Evolutionary conservation across 495 filamentous ascomycete species (phyloP).

Genomic region (Talaromyces stipitatus): DNA sequence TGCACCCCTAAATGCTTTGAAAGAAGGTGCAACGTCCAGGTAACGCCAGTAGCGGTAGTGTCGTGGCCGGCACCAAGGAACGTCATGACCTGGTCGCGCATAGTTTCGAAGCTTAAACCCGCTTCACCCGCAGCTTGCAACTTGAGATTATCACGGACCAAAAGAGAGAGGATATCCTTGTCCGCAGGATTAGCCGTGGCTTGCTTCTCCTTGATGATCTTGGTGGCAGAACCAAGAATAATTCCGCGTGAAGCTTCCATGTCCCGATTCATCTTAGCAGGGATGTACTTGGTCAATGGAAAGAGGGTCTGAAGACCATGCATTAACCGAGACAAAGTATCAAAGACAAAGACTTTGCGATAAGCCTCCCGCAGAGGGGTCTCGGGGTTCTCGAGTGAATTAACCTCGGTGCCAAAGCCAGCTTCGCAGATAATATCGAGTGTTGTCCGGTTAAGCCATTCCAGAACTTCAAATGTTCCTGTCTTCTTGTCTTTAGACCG

Average conservation of each 20-base stretch:
- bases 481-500: constrained; percentile 13
- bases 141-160: constrained; percentile 31
- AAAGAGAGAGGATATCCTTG: constrained; percentile 40
- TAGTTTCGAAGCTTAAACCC: constrained; percentile 31
- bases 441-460: constrained; percentile 41
- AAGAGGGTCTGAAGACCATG: constrained; percentile 39
- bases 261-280: constrained; percentile 37
- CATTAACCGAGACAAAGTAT: constrained; percentile 26
- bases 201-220: constrained; percentile 28
- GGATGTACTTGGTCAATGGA: constrained; percentile 31
- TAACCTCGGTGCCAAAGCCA: constrained; percentile 40
- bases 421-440: constrained; percentile 47
- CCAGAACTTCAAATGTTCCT: constrained; percentile 31
- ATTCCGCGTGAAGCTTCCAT: constrained; percentile 30
- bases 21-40: constrained; percentile 19
- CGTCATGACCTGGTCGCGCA: constrained; percentile 43
- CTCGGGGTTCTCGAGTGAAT: constrained; percentile 32
- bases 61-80: constrained; percentile 21
- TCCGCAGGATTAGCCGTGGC: constrained; percentile 20
- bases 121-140: constrained; percentile 24
- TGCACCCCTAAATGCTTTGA: constrained; percentile 16
- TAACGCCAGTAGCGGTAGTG: constrained; percentile 18
- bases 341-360: constrained; percentile 36
- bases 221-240: constrained; percentile 26
- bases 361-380: constrained; percentile 37